A percentile compares a stretch with the other conserved stretches of the same genome.
Conservation (phyloP, 768 basidiomycete species). For the Strobilomyces dryophilus region DNA sequence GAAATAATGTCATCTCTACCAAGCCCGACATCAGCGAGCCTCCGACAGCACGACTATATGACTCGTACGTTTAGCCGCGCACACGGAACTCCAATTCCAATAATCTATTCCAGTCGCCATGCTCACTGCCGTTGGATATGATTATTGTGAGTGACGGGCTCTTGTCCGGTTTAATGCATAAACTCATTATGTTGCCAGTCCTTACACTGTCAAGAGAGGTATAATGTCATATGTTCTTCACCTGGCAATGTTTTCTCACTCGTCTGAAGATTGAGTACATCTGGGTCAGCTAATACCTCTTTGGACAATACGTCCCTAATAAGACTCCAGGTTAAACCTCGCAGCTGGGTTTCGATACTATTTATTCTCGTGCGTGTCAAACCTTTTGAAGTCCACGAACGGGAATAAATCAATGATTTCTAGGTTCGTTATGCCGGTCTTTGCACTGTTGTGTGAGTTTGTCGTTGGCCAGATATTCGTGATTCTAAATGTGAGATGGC, state of each 20-base stretch:
- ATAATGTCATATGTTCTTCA: background rate
- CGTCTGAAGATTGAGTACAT: background rate
- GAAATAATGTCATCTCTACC: background rate
- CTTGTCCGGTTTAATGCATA: background rate
- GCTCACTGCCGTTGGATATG: background rate
- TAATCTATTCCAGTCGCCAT: background rate
- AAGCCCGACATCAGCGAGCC: background rate
- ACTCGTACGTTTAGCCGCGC: background rate
- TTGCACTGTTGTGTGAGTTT: background rate
- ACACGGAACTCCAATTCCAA: background rate
- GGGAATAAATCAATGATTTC: background rate
- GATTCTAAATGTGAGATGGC: background rate
- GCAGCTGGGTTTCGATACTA: background rate
- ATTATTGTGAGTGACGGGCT: background rate
- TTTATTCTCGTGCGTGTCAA: background rate
- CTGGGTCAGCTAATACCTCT: background rate
- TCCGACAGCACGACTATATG: background rate
- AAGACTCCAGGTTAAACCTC: background rate
- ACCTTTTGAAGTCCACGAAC: background rate
- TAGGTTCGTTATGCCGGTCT: conserved; percentile 13
- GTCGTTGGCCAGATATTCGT: background rate
- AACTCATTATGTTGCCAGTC: background rate
- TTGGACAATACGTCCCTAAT: background rate
- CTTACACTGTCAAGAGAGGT: conserved; percentile 10
- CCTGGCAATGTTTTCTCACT: background rate